Base-by-base conservation (phyloP, 306 rosid genomes). In the Gynostemma pentaphyllum region DNA sequence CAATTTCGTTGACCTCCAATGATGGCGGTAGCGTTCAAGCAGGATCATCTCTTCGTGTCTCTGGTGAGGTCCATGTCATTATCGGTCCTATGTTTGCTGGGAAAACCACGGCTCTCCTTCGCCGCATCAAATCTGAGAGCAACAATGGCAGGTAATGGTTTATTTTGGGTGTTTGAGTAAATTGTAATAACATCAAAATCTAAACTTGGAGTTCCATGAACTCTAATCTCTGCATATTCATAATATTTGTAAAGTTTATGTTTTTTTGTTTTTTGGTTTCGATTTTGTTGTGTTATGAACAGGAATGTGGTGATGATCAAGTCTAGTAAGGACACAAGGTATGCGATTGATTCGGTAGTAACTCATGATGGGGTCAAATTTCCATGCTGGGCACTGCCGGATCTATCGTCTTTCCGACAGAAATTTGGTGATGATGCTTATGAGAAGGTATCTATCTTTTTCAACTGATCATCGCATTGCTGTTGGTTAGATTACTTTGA, bases 1-100 rank as follows among this genome's bases (percentile, higher is more conserved):
- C 82, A 1, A 12, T 67, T 53, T 22, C 84, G 36, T 9, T 62
- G 4, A 5, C n/a, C 65, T 23, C 42, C 42, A 3, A 19, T 53
- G 59, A 22, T 3, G 79, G 67, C 15, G 48, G 15, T 18, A 16
- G 72, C 11, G 72, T 21, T 1, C n/a, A 26, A 10, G 6, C 61
- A 22, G 62, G 24, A 68, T 51, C 80, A 0, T 7, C 71, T 41
- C 9, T 14, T 11, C 73, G 61, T 18, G 1, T 76, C 53, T 57
- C 81, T 2, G 95, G 97, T 1, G 94, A 90, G 76, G 78, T 92
- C 13, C 99, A 92, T 59, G 88, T 92, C 13, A 88, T 88, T 48
- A 75, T 92, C 54, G 98, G 99, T 0, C 99, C 95, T 32, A 92
- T 88, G 99, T 92, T 92, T 55, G 99, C 99, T 0, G 99, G 97